Base-by-base conservation (phyloP, 2,329 filamentous ascomycete genomes). In the Diaporthe batatas region DNA sequence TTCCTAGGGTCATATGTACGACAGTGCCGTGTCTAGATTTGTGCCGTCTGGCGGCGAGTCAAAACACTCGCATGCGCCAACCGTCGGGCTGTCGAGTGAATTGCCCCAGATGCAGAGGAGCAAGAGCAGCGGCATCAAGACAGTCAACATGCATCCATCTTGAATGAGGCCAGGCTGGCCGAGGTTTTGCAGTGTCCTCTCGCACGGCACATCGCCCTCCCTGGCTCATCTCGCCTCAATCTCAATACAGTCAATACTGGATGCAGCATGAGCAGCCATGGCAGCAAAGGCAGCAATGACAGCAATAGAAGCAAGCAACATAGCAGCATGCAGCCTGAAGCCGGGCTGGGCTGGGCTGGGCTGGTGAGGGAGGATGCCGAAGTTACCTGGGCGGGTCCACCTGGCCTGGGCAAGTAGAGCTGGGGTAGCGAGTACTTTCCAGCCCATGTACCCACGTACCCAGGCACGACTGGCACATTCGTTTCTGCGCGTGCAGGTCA, bases 291-390 rank as follows among this genome's bases (percentile, higher is more conserved):
- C 71, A 72, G 71, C 70, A 51, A 25, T 25, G 18, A 14, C 16
- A 42, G 39, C 39, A 42, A n/a, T n/a, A n/a, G n/a, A n/a, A n/a
- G n/a, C n/a, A n/a, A n/a, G 39, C 39, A 18, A 16, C 39, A 18
- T 16, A 42, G 39, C 34, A 70, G 55, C 21, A 71, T 68, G 72
- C 68, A 73, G 72, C 71, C 59, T 53, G 59, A 53, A 58, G 64
- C 59, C 58, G 44, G 72, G 54, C 59, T 68, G 44, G 72, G 36
- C 59, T 32, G 32, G 70, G 65, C 58, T 32, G 32, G 71, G 67
- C 57, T 59, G 71, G 59, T 65, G 73, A 70, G 73, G 55, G 65
- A 65, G 67, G 73, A 72, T 74, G 71, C 70, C 73, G 73, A 74
- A 73, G 47, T 68, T 74, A 72, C 57, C 70, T 74, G 65, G 64